These are phyloP conservation scores for Bisporella sp. DNA, from an alignment of 2,329 filamentous ascomycete species.

Conservation along the genomic window DNA sequence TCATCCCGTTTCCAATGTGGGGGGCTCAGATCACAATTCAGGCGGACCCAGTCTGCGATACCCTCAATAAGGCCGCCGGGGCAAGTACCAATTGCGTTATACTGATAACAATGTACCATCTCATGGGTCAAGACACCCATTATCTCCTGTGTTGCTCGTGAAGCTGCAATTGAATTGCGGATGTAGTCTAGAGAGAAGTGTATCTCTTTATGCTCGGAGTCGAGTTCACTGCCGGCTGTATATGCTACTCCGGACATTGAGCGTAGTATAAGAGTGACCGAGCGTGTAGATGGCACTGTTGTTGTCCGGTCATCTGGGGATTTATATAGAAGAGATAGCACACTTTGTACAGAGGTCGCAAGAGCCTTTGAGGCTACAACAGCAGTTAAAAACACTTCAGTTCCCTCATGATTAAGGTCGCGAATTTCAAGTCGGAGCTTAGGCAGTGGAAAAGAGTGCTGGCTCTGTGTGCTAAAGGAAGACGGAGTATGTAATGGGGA, in stretches of 20 bases:
- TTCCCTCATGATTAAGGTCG: conserved; percentile 52
- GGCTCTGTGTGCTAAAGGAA: conserved; percentile 3
- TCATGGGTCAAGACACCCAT: conserved; percentile 83
- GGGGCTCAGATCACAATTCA: conserved; percentile 65
- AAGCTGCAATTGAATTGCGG: conserved; percentile 33
- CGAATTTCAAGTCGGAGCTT: conserved; percentile 54
- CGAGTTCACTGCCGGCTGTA: conserved; percentile 72
- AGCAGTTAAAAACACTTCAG: conserved; percentile 58
- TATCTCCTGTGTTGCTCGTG: conserved; percentile 54
- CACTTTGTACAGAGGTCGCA: conserved; percentile 54
- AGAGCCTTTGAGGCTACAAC: conserved; percentile 59
- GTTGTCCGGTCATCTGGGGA: conserved; percentile 35
- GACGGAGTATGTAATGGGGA: not conserved
- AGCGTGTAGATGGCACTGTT: conserved; percentile 58
- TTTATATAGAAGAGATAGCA: conserved; percentile 66
- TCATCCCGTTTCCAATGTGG: conserved; percentile 69
- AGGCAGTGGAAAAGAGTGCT: conserved; percentile 35
- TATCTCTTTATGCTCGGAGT: conserved; percentile 86
- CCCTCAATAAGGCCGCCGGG: conserved; percentile 83
- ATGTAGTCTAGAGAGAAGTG: conserved; percentile 80
- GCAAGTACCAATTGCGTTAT: conserved; percentile 54
- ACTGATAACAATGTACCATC: conserved; percentile 91
- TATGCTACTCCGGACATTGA: conserved; percentile 83
- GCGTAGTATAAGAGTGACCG: conserved; percentile 75
- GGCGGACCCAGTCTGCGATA: conserved; percentile 85